Base-by-base conservation (phyloP, 768 basidiomycete species). In the Tubosaeta brunneosetosa region DNA sequence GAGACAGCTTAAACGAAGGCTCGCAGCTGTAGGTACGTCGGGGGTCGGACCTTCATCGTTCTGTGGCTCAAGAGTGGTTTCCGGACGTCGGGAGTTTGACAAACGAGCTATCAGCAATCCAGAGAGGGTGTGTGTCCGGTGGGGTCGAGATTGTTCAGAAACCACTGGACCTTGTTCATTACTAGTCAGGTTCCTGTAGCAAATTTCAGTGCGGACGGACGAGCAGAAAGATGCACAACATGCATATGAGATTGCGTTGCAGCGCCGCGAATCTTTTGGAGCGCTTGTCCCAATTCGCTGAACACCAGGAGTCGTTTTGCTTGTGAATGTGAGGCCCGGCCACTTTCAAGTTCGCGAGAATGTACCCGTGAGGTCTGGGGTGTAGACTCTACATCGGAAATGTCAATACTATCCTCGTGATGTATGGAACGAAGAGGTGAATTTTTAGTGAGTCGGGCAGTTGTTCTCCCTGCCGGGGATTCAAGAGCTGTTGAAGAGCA, bases 1-100 rank as follows among this genome's bases (percentile, higher is more conserved):
- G 22, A 66, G 61, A 46, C 42, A 48, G 9, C 26, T 17, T 16
- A 8, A 1, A 17, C 26, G 52, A 41, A 56, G 50, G 34, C 47
- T 60, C 12, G 37, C 34, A 32, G 47, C 9, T 2, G 11, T 9
- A 7, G 31, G 27, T 22, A n/a, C 11, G 31, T 49, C 36, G n/a
- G 22, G 51, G 16, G 32, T 11, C 12, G 29, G 31, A 42, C 12
- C 14, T 2, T 26, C 43, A 41, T 33, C 37, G 4, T 27, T 52
- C 32, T 33, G 49, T 13, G 33, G 52, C 44, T 44, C 57, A 7
- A 16, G 14, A 29, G 27, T 9, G 8, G 19, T 26, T 33, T 56
- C 64, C 7, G n/a, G 4, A 13, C n/a, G 33, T 11, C 26, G 58
- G 22, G 48, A 52, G 27, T 41, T 33, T 41, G 43, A 10, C 2